These are phyloP conservation scores for Colletotrichum sp. DNA, from an alignment of 2,329 filamentous ascomycete genomes.

Conservation along the genomic window DNA sequence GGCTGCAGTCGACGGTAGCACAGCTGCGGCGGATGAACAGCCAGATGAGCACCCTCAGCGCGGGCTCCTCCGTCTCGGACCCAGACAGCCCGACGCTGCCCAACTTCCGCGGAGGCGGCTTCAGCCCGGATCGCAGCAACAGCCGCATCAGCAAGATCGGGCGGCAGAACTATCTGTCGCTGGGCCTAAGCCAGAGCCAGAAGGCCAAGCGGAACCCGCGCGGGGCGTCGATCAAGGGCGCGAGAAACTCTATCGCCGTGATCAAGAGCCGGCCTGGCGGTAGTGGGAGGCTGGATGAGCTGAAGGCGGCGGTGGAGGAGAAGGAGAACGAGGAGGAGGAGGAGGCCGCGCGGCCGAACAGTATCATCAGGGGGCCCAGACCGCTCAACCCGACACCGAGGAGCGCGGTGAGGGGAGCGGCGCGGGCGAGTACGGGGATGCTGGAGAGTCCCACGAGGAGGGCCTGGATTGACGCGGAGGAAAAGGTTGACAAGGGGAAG, in stretches of 20 bases:
- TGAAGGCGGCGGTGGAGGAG: constrained; percentile 4
- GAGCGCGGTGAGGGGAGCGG: not conserved
- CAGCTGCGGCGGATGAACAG: constrained; percentile 65
- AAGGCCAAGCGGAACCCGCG: constrained; percentile 1
- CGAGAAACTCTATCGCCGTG: constrained; percentile 5
- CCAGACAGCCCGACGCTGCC: constrained; percentile 44
- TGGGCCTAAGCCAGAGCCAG: constrained; percentile 28
- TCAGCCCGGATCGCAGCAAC: constrained; percentile 38
- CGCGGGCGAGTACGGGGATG: not conserved
- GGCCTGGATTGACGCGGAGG: not conserved
- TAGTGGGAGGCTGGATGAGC: not conserved
- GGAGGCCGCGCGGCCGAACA: not conserved
- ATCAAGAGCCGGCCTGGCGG: not conserved
- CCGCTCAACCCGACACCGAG: not conserved
- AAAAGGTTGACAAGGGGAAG: not conserved
- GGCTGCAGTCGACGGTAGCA: constrained; percentile 41
- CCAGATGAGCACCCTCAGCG: constrained; percentile 50
- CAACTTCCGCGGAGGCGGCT: constrained; percentile 41
- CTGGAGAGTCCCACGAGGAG: not conserved
- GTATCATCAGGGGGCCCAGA: not conserved
- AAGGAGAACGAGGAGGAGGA: constrained; percentile 10
- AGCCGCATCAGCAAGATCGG: constrained; percentile 36
- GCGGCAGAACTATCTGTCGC: constrained; percentile 48
- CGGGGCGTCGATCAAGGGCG: not conserved
- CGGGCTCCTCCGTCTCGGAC: constrained; percentile 40